Conservation (phyloP, 495 filamentous ascomycete species). For the Antarctomyces pellizariae region DNA sequence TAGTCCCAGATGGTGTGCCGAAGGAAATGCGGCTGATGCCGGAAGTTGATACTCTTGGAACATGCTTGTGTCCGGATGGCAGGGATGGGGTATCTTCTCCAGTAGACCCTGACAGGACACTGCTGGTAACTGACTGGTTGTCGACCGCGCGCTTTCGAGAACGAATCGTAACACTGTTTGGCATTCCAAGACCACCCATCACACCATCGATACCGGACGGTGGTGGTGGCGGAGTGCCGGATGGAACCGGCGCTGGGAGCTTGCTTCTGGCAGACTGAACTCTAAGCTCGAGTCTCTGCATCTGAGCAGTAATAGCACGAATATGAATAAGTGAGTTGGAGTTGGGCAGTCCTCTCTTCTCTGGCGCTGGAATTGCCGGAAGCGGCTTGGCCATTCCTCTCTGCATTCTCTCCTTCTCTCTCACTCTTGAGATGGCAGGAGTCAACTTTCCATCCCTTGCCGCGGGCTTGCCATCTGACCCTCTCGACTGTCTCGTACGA, state of each 20-base stretch:
- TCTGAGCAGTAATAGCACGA: slow-evolving; percentile 77
- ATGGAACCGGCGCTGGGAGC: slow-evolving; percentile 54
- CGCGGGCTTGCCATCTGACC: no score
- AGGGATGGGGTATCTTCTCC: slow-evolving; percentile 17
- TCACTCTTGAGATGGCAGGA: slow-evolving; percentile 4
- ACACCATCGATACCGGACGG: slow-evolving; percentile 42
- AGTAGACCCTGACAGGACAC: slow-evolving; percentile 13
- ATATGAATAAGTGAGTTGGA: slow-evolving; percentile 85
- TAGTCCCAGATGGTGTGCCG: no score
- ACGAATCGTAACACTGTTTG: slow-evolving; percentile 53
- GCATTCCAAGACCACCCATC: slow-evolving; percentile 30
- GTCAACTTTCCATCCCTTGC: no score
- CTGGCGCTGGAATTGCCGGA: slow-evolving; percentile 10
- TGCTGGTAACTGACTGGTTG: slow-evolving; percentile 37
- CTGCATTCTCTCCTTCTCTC: no score
- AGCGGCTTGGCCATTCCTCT: no score
- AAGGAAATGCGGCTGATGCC: slow-evolving; percentile 29
- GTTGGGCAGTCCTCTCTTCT: slow-evolving; percentile 27
- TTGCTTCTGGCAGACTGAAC: slow-evolving; percentile 88
- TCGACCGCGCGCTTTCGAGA: slow-evolving; percentile 43
- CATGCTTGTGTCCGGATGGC: slow-evolving; percentile 23
- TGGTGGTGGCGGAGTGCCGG: slow-evolving; percentile 71
- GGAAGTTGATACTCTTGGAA: slow-evolving; percentile 26
- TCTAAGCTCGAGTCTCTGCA: slow-evolving; percentile 82
- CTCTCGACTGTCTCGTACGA: slow-evolving; percentile 8